Conservation (phyloP, 768 basidiomycete genomes). For the Auricularia heimuer region DNA sequence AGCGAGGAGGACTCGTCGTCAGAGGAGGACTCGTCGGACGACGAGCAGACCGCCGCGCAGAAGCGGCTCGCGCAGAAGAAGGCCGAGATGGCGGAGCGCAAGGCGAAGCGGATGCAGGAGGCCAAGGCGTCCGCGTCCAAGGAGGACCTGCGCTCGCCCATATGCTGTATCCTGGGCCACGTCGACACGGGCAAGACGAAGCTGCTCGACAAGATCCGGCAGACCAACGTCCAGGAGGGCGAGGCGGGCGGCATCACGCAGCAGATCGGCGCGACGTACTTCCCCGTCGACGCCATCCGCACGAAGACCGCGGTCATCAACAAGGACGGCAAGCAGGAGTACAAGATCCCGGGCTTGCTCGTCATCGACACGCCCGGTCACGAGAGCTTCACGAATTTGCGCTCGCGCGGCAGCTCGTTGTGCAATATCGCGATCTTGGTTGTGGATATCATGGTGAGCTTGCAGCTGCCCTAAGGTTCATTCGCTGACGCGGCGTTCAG, state of each 20-base stretch:
- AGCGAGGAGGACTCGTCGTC: conserved; percentile 27
- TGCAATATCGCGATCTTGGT: conserved; percentile 99
- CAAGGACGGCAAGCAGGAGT: conserved; percentile 61
- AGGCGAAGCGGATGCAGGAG: conserved; percentile 68
- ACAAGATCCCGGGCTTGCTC: conserved; percentile 93
- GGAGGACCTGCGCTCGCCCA: conserved; percentile 88
- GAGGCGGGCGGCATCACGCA: conserved; percentile 99
- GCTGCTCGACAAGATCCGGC: conserved; percentile 97
- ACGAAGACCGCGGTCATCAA: conserved; percentile 92
- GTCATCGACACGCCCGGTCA: conserved; percentile 98
- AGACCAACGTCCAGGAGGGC: conserved; percentile 98
- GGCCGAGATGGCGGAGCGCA: conserved; percentile 74
- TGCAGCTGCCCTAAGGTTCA: background rate
- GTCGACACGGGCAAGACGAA: conserved; percentile 99
- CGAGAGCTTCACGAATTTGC: conserved; percentile 97
- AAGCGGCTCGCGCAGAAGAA: conserved; percentile 61
- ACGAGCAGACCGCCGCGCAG: conserved; percentile 59
- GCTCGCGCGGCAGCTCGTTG: conserved; percentile 88
- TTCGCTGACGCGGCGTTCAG: conserved; percentile 28
- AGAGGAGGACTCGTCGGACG: conserved; percentile 34
- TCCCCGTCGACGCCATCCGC: conserved; percentile 91
- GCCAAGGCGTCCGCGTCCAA: conserved; percentile 80
- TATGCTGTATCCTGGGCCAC: conserved; percentile 97
- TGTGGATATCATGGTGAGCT: conserved; percentile 87
- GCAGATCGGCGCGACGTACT: conserved; percentile 99